phyloP scores from a whole-genome alignment of 345 rosid species.

The Acer saccharum region DNA sequence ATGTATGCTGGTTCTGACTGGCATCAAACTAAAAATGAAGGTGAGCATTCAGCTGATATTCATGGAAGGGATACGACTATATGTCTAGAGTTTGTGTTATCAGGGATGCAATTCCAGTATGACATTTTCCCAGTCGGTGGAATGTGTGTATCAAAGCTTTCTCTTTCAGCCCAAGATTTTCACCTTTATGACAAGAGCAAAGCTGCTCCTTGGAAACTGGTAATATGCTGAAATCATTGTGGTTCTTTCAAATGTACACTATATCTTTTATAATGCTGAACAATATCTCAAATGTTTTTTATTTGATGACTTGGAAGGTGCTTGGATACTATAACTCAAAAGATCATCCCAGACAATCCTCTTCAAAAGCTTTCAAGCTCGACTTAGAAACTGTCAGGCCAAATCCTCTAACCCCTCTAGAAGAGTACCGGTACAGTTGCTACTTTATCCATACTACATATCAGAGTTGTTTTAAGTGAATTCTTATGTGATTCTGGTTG shows the following conservation, averaged over 20 bases:
- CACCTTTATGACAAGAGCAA: constrained; percentile 71
- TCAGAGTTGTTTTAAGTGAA: constrained; percentile 6
- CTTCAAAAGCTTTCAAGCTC: constrained; percentile 78
- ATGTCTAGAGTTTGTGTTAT: constrained; percentile 69
- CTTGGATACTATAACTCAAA: constrained; percentile 75
- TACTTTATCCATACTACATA: constrained; percentile 10
- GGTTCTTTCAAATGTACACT: constrained; percentile 1
- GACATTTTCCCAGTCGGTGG: constrained; percentile 64
- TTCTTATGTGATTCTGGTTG: constrained; percentile 6
- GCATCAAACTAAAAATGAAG: constrained; percentile 40
- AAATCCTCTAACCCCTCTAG: constrained; percentile 82
- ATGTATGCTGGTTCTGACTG: constrained; percentile 86
- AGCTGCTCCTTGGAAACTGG: constrained; percentile 85
- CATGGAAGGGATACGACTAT: constrained; percentile 58
- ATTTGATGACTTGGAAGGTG: constrained; percentile 49
- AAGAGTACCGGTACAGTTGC: constrained; percentile 80
- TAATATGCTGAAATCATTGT: constrained; percentile 33
- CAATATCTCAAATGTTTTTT: constrained; percentile 13
- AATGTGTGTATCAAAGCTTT: constrained; percentile 61
- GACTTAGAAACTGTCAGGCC: constrained; percentile 91
- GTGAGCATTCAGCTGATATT: constrained; percentile 24
- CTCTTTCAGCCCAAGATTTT: constrained; percentile 69
- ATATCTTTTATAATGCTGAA: constrained; percentile 10
- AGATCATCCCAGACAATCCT: constrained; percentile 85
- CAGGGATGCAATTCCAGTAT: constrained; percentile 63